Base-by-base conservation (phyloP, 2,329 filamentous ascomycete genomes). In the Hysterium pulicare region DNA sequence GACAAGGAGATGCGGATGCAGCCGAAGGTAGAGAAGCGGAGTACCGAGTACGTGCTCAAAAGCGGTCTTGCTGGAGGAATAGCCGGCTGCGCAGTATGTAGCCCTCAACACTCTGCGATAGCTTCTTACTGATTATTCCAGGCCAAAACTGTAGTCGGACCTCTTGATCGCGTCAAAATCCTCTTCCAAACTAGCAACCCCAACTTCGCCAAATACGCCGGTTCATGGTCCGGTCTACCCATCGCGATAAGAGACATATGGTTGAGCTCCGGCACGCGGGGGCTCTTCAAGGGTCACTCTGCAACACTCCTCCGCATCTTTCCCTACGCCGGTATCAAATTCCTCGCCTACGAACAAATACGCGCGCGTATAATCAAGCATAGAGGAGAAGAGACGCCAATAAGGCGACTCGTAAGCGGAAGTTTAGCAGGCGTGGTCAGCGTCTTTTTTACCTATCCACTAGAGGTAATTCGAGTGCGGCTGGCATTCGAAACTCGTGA, bases 161-260 rank as follows among this genome's bases (percentile, higher is more conserved):
- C 93, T 19, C 86, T 98, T 50, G 93, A 98, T 70, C 85, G 93
- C 53, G 93, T 98, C 59, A 98, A 98, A 71, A 98, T 98, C 61
- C 85, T 98, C 43, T 97, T 98, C 71, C 93, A 98, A 67, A 86
- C 93, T 40, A 89, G 86, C 60, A 96, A 93, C 59, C 93, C 93
- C 3, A 85, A 93, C 54, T 98, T 95, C 64, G 80, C 86, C 41
- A 95, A 95, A 70, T 98, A 97, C 64, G 83, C 88, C 1, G 87
- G 90, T 31, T 90, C 86, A 32, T 96, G 90, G 86, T 79, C 81
- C 42, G 93, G 93, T 37, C 82, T 95, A 16, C 79, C 81, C n/a
- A 77, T 78, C 15, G 90, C 93, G 20, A 86, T 97, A 68, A 79
- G 79, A 53, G 86, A 90, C 57, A 97, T 98, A 49, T 87, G 93